phyloP scores from a whole-genome alignment of 2,329 filamentous ascomycete genomes.

The Paecilomyces formosus region DNA sequence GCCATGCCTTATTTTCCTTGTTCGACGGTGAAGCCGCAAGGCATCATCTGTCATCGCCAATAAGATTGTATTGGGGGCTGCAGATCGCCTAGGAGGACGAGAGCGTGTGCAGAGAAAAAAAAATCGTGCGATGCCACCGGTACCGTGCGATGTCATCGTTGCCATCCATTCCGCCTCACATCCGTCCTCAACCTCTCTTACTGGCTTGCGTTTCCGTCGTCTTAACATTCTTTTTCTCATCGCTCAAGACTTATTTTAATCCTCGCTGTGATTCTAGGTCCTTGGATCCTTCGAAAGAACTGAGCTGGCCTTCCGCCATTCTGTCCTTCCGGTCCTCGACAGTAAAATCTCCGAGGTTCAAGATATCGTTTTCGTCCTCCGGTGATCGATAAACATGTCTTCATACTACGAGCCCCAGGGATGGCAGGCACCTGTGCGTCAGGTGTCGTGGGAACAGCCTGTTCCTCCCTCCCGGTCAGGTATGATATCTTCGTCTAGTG shows the following conservation, averaged over 20 bases:
- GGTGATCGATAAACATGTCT: constrained; percentile 38
- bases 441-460: constrained; percentile 66
- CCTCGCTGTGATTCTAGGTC: background rate
- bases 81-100: background rate
- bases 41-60: background rate
- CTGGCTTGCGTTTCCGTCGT: background rate
- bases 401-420: constrained; percentile 63
- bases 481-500: constrained; percentile 31
- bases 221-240: background rate
- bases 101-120: constrained; percentile 3
- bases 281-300: constrained; percentile 1
- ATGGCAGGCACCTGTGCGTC: constrained; percentile 56
- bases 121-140: constrained; percentile 2
- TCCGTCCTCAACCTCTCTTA: background rate
- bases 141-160: constrained; percentile 8
- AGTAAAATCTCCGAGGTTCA: background rate
- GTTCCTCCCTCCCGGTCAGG: constrained; percentile 65
- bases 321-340: background rate
- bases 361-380: background rate
- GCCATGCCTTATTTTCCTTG: background rate
- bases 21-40: background rate
- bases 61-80: background rate
- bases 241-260: background rate
- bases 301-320: constrained; percentile 2
- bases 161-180: constrained; percentile 5